A percentile compares a stretch with the other conserved stretches of the same genome.
phyloP scores from a whole-genome alignment of 1,284 basidiomycete species.

The Agaricales sp. region DNA sequence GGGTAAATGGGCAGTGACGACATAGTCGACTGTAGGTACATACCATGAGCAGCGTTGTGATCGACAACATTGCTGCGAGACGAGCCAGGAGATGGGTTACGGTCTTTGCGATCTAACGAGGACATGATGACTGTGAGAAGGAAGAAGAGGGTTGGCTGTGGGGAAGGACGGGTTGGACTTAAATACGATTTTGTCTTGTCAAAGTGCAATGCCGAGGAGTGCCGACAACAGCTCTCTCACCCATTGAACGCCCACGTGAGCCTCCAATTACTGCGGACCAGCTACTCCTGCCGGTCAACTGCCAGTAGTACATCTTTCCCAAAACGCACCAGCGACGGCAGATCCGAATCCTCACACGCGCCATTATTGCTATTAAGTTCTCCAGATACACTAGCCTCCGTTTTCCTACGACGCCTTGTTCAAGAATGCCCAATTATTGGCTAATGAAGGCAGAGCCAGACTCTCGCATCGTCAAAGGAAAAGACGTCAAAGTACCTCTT shows the following conservation, averaged over 20 bases:
- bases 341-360: too few species aligned
- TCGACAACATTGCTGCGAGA: constrained; percentile 62
- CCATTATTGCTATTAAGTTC: too few species aligned
- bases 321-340: too few species aligned
- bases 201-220: background rate
- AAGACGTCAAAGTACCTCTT: constrained; percentile 71
- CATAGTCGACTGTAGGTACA: constrained; percentile 15
- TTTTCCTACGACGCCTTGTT: background rate
- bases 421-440: constrained; percentile 39
- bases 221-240: constrained; percentile 1
- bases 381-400: background rate
- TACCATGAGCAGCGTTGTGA: constrained; percentile 60
- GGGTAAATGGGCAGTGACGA: constrained; percentile 8
- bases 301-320: too few species aligned
- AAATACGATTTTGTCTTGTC: background rate
- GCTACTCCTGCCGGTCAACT: too few species aligned
- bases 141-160: background rate
- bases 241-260: background rate
- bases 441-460: constrained; percentile 91
- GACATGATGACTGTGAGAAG: constrained; percentile 1
- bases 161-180: background rate
- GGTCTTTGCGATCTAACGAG: constrained; percentile 40
- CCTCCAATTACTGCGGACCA: background rate
- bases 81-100: constrained; percentile 32
- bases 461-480: constrained; percentile 79